Percentiles rank a stretch among this genome's conserved stretches.
phyloP scores from a whole-genome alignment of 331 rosid species.

The Spiraea crenata region DNA sequence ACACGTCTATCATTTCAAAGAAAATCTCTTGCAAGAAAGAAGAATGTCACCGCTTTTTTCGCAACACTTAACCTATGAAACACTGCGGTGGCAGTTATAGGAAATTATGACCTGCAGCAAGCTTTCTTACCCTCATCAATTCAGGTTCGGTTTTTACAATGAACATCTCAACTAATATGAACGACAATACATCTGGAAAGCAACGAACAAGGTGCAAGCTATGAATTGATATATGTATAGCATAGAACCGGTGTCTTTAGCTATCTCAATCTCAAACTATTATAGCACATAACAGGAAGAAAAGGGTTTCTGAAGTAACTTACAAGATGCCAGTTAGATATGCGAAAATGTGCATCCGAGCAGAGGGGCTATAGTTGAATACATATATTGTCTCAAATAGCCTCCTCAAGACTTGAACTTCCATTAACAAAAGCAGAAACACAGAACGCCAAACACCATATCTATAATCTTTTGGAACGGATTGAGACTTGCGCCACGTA shows the following conservation, averaged over 20 bases:
- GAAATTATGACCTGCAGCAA: not conserved
- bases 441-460: slow-evolving; percentile 64
- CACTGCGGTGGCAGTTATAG: not conserved
- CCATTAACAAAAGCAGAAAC: slow-evolving; percentile 79
- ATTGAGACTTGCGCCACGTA: slow-evolving; percentile 33
- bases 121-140: not conserved
- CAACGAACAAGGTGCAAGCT: not conserved
- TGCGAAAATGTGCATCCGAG: slow-evolving; percentile 83
- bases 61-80: not conserved
- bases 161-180: not conserved
- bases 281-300: slow-evolving; percentile 13
- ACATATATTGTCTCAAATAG: slow-evolving; percentile 61
- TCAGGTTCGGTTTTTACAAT: not conserved
- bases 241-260: not conserved
- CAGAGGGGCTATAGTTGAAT: slow-evolving; percentile 73
- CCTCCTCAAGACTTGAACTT: slow-evolving; percentile 67
- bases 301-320: slow-evolving; percentile 34
- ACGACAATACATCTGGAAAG: not conserved
- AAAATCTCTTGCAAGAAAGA: not conserved
- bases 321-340: slow-evolving; percentile 83
- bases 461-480: slow-evolving; percentile 29
- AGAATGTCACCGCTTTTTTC: not conserved
- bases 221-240: not conserved
- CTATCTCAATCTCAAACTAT: not conserved
- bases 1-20: not conserved